Conservation (phyloP, 108 stramenopile genomes). For the Cyclotella cryptica region DNA sequence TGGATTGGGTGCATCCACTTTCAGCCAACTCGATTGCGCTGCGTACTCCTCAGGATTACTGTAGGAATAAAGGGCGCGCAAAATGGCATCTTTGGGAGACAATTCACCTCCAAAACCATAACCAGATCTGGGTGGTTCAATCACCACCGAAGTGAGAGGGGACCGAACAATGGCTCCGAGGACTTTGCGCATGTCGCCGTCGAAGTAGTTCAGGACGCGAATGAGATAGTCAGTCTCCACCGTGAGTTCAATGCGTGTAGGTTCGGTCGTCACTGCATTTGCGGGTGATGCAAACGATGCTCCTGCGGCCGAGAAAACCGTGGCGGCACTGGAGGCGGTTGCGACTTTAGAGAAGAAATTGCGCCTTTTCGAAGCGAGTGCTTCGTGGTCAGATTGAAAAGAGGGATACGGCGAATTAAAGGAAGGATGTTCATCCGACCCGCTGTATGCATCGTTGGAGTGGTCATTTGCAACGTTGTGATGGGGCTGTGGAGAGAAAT, state of each 20-base stretch:
- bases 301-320: conserved; percentile 11
- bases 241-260: conserved; percentile 38
- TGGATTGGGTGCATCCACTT: conserved; percentile 39
- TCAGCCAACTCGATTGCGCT: conserved; percentile 46
- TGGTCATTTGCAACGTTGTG: background rate
- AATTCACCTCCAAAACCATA: background rate
- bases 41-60: conserved; percentile 22
- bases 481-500: background rate
- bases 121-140: conserved; percentile 21
- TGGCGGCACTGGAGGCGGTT: background rate
- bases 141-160: conserved; percentile 35
- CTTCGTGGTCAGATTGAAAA: conserved; percentile 2
- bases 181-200: conserved; percentile 52
- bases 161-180: conserved; percentile 35
- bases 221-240: conserved; percentile 51
- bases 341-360: conserved; percentile 23
- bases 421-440: background rate
- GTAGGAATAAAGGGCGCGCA: conserved; percentile 42
- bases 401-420: background rate
- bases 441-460: background rate
- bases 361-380: conserved; percentile 5
- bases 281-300: conserved; percentile 3
- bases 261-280: conserved; percentile 9
- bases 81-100: conserved; percentile 43
- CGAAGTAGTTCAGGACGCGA: conserved; percentile 45